These are phyloP conservation scores for Physcomitrium patens DNA, from an alignment of 225 moss, liverwort and hornwort species.

Conservation along the genomic window DNA sequence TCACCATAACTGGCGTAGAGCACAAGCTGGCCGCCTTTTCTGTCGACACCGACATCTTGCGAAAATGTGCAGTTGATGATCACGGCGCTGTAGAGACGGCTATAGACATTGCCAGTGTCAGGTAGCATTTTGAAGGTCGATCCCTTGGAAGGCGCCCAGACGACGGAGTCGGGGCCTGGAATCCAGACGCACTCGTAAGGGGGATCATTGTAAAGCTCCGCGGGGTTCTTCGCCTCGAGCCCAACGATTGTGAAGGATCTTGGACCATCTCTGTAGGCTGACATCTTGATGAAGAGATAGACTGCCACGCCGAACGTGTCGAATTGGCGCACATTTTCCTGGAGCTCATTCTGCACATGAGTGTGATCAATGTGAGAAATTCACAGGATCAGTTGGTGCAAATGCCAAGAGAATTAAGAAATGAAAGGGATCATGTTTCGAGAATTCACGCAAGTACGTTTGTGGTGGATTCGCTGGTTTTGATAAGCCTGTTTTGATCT, in stretches of 20 bases:
- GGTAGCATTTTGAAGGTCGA: conserved; percentile 39
- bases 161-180: neutral
- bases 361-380: neutral
- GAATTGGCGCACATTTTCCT: conserved; percentile 38
- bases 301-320: conserved; percentile 46
- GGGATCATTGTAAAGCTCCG: conserved; percentile 32
- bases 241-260: conserved; percentile 51
- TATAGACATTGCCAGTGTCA: conserved; percentile 43
- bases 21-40: conserved; percentile 41
- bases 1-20: conserved; percentile 48
- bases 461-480: neutral
- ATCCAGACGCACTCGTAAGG: conserved; percentile 44
- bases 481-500: neutral
- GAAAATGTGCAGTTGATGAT: conserved; percentile 44
- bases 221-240: conserved; percentile 36
- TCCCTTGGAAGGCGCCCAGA: conserved; percentile 5
- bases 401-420: too few species aligned
- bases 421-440: neutral
- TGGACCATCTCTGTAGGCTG: conserved; percentile 47
- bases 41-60: conserved; percentile 33
- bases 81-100: conserved; percentile 54
- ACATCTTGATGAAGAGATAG: conserved; percentile 65
- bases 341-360: conserved; percentile 9
- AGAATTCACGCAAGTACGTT: conserved; percentile 23
- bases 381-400: neutral